These are phyloP conservation scores for Sphagnum tenellum DNA, from an alignment of 225 moss, liverwort and hornwort genomes.

Conservation along the genomic window DNA sequence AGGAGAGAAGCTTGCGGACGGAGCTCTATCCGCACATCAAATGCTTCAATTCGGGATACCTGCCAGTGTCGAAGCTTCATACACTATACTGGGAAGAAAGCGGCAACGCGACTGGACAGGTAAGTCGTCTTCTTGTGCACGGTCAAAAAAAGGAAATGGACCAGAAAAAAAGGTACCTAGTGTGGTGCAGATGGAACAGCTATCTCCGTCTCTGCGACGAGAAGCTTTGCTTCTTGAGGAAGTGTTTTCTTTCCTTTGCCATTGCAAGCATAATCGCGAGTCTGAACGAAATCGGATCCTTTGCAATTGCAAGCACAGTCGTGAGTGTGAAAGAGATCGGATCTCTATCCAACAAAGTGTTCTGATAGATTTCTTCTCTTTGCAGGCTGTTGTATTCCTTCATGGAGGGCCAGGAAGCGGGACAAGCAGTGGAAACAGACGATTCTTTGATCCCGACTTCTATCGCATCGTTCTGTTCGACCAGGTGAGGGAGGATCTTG, in stretches of 20 bases:
- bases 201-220: no score
- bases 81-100: conserved; percentile 92
- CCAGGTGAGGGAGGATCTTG: conserved; percentile 29
- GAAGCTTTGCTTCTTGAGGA: no score
- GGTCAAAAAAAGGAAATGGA: background rate
- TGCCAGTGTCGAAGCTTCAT: conserved; percentile 71
- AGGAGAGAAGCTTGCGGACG: conserved; percentile 18
- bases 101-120: conserved; percentile 70
- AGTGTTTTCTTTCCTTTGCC: no score
- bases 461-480: conserved; percentile 77
- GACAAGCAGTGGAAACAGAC: conserved; percentile 56
- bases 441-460: conserved; percentile 67
- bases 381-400: conserved; percentile 76
- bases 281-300: no score
- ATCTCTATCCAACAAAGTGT: no score
- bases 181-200: no score
- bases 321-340: no score
- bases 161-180: no score
- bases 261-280: no score
- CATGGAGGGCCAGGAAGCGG: conserved; percentile 86
- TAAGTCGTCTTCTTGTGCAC: conserved; percentile 8
- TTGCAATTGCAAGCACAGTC: no score
- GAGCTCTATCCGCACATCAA: conserved; percentile 49
- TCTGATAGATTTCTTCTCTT: no score
- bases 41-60: conserved; percentile 36